phyloP scores from a whole-genome alignment of 176 grass and related monocot genomes.

The Oryza nivara region DNA sequence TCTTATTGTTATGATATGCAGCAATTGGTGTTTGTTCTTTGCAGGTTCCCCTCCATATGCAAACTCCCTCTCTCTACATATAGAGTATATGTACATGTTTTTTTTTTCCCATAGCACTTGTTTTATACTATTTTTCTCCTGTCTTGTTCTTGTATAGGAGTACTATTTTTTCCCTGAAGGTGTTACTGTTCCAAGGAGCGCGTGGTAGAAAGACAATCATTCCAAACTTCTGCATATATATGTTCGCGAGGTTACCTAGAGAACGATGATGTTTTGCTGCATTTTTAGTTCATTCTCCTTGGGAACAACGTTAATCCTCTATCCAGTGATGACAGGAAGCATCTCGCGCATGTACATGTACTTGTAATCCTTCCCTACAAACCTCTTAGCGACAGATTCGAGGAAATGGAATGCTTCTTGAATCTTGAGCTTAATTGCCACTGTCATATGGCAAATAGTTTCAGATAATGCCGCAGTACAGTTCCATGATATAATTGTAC shows the following conservation, averaged over 20 bases:
- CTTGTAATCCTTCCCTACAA: neutral
- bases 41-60: neutral
- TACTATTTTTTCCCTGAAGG: neutral
- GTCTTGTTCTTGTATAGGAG: neutral
- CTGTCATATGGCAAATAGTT: conserved; percentile 10
- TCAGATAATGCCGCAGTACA: neutral
- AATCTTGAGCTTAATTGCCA: neutral
- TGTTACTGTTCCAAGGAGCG: conserved; percentile 23
- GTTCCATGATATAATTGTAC: neutral
- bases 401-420: neutral
- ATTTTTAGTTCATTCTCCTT: neutral
- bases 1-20: conserved; percentile 29
- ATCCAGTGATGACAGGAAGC: neutral
- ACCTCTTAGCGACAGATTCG: neutral
- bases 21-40: neutral
- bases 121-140: neutral
- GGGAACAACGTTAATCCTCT: conserved; percentile 4
- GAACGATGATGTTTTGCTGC: neutral
- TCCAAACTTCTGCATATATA: neutral
- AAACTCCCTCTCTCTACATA: neutral
- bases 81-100: neutral
- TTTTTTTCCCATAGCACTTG: neutral
- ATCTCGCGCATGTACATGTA: neutral
- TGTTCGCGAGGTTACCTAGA: neutral
- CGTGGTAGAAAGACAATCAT: conserved; percentile 37